A percentile compares a stretch with the other conserved stretches of the same genome.
Conservation (phyloP, 768 basidiomycete species). For the Pleurotus salmoneostramineus region DNA sequence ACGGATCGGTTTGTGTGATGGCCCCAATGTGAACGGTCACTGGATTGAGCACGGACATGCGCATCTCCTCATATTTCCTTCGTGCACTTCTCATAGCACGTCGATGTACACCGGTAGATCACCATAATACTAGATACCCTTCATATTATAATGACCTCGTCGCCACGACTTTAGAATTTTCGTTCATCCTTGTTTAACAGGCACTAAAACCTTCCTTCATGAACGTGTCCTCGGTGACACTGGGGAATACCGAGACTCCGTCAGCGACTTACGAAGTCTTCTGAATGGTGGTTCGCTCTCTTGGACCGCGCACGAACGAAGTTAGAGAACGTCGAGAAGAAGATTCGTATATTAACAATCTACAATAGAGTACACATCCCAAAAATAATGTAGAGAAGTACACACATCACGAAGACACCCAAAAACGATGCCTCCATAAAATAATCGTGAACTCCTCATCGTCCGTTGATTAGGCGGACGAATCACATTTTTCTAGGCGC, state of each 20-base stretch:
- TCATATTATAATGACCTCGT: not conserved
- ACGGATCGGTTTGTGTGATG: not conserved
- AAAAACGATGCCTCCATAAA: constrained; percentile 30
- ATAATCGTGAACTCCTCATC: constrained; percentile 40
- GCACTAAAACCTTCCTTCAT: too few species aligned
- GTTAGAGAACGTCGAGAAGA: not conserved
- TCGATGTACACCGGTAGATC: not conserved
- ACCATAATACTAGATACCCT: not conserved
- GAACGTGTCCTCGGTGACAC: too few species aligned
- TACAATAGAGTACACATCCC: not conserved
- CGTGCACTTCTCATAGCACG: not conserved
- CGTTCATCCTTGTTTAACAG: too few species aligned
- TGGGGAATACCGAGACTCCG: too few species aligned
- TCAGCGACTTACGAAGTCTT: too few species aligned
- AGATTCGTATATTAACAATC: not conserved
- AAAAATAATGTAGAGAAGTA: constrained; percentile 24
- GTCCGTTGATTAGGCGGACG: constrained; percentile 51
- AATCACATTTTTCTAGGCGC: constrained; percentile 54
- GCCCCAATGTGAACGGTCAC: constrained; percentile 2
- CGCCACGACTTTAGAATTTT: not conserved
- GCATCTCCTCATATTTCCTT: not conserved
- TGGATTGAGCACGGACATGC: not conserved
- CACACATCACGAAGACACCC: constrained; percentile 25
- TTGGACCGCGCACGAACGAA: too few species aligned
- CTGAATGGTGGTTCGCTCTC: too few species aligned